Base-by-base conservation (phyloP, 2,329 filamentous ascomycete species). In the Xylariaceae sp. region DNA sequence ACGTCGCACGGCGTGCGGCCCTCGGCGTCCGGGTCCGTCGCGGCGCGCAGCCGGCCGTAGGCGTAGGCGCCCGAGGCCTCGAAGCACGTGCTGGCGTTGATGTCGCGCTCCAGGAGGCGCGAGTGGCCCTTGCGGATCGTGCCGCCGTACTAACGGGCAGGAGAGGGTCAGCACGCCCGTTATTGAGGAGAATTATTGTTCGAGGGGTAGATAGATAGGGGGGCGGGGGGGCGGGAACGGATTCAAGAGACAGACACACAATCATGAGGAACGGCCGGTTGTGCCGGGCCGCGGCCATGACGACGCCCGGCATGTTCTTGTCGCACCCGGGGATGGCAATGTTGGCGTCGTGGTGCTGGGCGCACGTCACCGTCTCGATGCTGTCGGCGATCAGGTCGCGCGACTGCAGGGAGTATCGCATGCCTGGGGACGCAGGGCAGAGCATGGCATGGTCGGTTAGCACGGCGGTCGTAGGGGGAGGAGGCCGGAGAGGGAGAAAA, bases 231-330 rank as follows among this genome's bases (percentile, higher is more conserved):
- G n/a, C n/a, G n/a, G n/a, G n/a, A n/a, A n/a, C n/a, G n/a, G n/a
- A n/a, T n/a, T n/a, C n/a, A n/a, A n/a, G n/a, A n/a, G n/a, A n/a
- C n/a, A n/a, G n/a, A 47, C 50, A 43, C 39, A 54, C 51, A 39
- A 96, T 82, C 88, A 95, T 94, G 55, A 95, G 68, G 30, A 87
- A 92, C 4, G 90, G 90, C 8, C 90, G 75, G 61, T 95, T 95
- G 62, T 93, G 86, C 37, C 90, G 76, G 11, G 85, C 86, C 53
- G 92, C 88, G 1, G 84, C 88, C 80, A 94, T 94, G 43, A 92
- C 70, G 12, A 85, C 82, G 43, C 89, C 89, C 0, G 89, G 89
- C 90, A 95, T 95, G 59, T 95, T 95, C 74, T 95, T 95, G 65
- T 95, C 89, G 58, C 89, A 95, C 9, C 89, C 89, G 0, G 90